Percentiles rank a stretch among this genome's conserved stretches.
Conservation (phyloP, 73 alveolate species). For the Paraurostyla sp. region DNA sequence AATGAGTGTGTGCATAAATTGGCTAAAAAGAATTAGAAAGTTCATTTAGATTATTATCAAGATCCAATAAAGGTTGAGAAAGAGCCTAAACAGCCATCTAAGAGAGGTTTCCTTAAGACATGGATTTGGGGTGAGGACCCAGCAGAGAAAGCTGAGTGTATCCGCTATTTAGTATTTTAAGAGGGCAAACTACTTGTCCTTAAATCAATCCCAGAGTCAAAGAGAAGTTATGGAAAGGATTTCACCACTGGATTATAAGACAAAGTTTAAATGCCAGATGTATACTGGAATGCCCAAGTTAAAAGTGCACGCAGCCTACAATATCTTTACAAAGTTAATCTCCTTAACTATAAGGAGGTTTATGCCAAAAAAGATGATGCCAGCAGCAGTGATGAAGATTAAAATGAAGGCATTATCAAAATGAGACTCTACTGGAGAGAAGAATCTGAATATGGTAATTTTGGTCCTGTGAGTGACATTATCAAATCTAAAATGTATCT, state of each 20-base stretch:
- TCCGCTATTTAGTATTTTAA: neutral
- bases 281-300: neutral
- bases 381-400: slow-evolving; percentile 15
- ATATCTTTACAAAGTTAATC: neutral
- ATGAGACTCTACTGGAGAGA: slow-evolving; percentile 13
- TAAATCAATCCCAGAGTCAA: neutral
- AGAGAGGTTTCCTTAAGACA: neutral
- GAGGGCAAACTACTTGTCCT: neutral
- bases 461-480: neutral
- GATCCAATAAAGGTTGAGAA: neutral
- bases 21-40: slow-evolving; percentile 9
- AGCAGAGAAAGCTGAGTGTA: neutral
- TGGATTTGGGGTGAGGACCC: slow-evolving; percentile 45
- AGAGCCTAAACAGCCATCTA: neutral
- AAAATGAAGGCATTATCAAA: neutral
- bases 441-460: slow-evolving; percentile 7
- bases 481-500: neutral
- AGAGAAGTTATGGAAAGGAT: slow-evolving; percentile 1
- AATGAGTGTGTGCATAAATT: slow-evolving; percentile 50
- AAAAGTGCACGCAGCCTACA: neutral
- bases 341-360: slow-evolving; percentile 34
- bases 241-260: neutral
- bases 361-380: slow-evolving; percentile 9
- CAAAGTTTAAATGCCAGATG: slow-evolving; percentile 3
- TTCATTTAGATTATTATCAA: neutral